Evolutionary conservation across 192 early-diverging fungal genomes (phyloP).

Genomic region (Mortierella hygrophila): DNA sequence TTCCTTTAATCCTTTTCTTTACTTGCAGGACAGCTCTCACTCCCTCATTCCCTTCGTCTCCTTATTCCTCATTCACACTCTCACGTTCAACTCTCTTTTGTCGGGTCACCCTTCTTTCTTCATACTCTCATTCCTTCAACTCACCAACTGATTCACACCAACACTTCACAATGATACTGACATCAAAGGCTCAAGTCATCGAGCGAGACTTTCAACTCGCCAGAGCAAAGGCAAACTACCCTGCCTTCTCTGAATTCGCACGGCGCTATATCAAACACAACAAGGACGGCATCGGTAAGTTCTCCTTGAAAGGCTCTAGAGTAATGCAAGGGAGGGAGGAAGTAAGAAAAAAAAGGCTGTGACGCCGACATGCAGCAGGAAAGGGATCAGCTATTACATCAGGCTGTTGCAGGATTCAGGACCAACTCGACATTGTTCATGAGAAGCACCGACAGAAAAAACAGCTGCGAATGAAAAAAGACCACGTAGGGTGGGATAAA

Average conservation of each 20-base stretch:
- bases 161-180: constrained; percentile 37
- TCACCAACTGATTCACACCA: not conserved
- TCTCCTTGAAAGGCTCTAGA: not conserved
- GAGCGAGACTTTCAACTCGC: constrained; percentile 60
- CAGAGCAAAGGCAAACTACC: constrained; percentile 61
- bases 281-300: constrained; percentile 65
- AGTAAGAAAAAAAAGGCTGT: not conserved
- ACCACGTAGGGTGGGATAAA: not conserved
- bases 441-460: not conserved
- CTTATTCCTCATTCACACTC: not conserved
- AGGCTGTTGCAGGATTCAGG: too few relatives aligned
- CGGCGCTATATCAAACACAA: constrained; percentile 70
- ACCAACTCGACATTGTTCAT: not conserved
- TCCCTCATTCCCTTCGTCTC: not conserved
- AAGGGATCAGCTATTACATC: too few relatives aligned
- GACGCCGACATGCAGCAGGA: not conserved
- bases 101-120: not conserved
- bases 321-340: not conserved
- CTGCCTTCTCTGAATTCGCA: constrained; percentile 61
- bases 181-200: constrained; percentile 59
- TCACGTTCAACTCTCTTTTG: not conserved
- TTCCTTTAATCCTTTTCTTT: not conserved
- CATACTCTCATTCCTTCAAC: not conserved
- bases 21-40: not conserved
- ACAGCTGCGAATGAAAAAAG: not conserved